Evolutionary conservation across 192 early-diverging fungal species (phyloP).

Genomic region (Polychytrium aggregatum): DNA sequence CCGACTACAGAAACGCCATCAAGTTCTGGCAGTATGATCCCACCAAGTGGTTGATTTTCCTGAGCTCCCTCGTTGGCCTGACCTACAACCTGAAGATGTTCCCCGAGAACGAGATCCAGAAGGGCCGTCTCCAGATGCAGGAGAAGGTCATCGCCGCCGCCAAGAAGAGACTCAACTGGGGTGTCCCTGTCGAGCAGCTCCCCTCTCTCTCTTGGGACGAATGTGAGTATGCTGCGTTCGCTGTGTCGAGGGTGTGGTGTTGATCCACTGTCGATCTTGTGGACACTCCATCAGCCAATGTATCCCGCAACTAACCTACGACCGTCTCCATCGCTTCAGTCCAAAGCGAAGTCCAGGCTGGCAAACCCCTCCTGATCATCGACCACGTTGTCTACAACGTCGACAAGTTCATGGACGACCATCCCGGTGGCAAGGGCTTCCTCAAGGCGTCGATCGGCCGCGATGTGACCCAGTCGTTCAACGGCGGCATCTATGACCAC

Average conservation of each 20-base stretch:
- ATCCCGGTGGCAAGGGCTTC: conserved; percentile 75
- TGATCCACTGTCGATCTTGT: too few relatives aligned
- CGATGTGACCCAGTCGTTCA: conserved; percentile 76
- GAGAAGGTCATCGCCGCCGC: conserved; percentile 58
- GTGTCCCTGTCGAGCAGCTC: conserved; percentile 54
- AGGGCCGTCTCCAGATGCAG: conserved; percentile 61
- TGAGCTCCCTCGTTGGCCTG: conserved; percentile 23
- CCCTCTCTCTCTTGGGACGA: conserved; percentile 35
- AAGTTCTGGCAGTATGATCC: conserved; percentile 37
- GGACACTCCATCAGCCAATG: too few relatives aligned
- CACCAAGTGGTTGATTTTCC: conserved; percentile 42
- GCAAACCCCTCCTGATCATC: conserved; percentile 76
- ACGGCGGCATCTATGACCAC: conserved; percentile 85
- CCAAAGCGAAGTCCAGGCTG: too few relatives aligned
- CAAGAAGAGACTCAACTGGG: conserved; percentile 59
- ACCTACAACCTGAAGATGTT: conserved; percentile 36
- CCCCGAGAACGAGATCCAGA: conserved; percentile 33
- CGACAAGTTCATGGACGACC: conserved; percentile 67
- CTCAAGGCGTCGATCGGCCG: conserved; percentile 65
- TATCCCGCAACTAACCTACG: too few relatives aligned
- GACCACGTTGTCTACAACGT: conserved; percentile 79
- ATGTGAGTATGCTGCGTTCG: too few relatives aligned
- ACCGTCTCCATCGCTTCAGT: too few relatives aligned
- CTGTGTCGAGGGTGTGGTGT: too few relatives aligned
- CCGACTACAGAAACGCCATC: conserved; percentile 46